Evolutionary conservation across 1,139 yeast species (phyloP), one percentile per base, ranked within the genome.

Genomic region (Schwanniomyces etchellsii): DNA sequence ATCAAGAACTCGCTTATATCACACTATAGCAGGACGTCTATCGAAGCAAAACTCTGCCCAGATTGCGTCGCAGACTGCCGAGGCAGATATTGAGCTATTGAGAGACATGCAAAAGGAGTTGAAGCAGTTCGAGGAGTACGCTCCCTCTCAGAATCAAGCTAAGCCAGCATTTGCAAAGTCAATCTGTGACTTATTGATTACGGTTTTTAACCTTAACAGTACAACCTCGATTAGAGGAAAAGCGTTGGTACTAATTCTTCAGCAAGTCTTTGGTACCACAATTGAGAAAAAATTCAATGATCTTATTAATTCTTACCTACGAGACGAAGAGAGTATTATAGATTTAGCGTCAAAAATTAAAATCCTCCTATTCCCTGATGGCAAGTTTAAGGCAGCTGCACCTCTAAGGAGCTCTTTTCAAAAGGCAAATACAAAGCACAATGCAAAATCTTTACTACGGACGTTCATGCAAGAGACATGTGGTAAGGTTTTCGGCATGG

Each of bases 181-280:
- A 0, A 77, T 89, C 2, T 81, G 93, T 40, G 95, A 86, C 40
- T 52, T 85, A 7, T 67, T 88, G 29, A 71, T 84, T 14, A 64
- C 82, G 0, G 50, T 86, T 1, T 89, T 89, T 55, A 76, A 84
- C 14, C 58, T 85, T 16, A 76, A 79, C 33, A 67, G 83, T 2
- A 77, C 75, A 32, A 71, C 74, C 30, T 86, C 96, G 95, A 57
- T 88, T 1, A 61, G 95, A 33, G 96, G 96, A 0, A 64, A 89
- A 29, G 96, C 96, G 0, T 65, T 86, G 4, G 70, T 88, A 24
- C 78, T 86, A 3, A 76, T 89, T 3, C 61, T 88, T 26, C 96
- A 88, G 51, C 96, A 86, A 52, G 54, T 89, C 1, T 69, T 89
- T 32, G 96, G 96, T 0, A 85, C 94, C 3, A 82, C 96, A 0